A percentile compares a stretch with the other conserved stretches of the same genome.
phyloP scores from a whole-genome alignment of 768 basidiomycete genomes.

The Russula emetica region DNA sequence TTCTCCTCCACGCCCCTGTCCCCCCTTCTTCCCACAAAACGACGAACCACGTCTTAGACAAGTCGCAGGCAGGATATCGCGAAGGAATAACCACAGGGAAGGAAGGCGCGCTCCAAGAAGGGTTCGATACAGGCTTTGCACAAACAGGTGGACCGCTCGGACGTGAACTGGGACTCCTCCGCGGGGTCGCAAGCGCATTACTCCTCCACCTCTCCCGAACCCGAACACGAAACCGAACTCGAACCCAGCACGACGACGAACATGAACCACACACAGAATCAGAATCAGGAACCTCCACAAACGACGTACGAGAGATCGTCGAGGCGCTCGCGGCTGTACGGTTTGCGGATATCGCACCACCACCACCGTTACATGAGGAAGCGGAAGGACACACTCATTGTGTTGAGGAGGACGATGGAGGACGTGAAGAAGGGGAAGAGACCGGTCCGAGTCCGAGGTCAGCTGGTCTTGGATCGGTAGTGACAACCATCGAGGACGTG shows the following conservation, averaged over 20 bases:
- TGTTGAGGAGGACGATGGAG: conserved; percentile 28
- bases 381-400: conserved; percentile 66
- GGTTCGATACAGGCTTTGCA: conserved; percentile 86
- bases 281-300: background rate
- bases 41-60: background rate
- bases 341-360: conserved; percentile 72
- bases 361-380: conserved; percentile 47
- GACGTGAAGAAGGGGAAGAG: background rate
- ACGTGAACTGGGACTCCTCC: conserved; percentile 68
- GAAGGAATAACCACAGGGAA: conserved; percentile 95
- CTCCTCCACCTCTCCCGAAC: conserved; percentile 18
- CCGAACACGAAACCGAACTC: background rate
- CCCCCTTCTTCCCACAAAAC: background rate
- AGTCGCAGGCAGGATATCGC: conserved; percentile 79
- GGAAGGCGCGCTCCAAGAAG: conserved; percentile 77
- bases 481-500: conserved; percentile 13
- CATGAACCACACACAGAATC: background rate
- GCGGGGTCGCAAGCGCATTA: conserved; percentile 55
- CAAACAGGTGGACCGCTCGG: conserved; percentile 68
- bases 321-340: conserved; percentile 53
- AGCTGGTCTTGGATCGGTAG: background rate
- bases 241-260: conserved; percentile 27
- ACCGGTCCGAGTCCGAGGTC: background rate
- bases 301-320: conserved; percentile 44
- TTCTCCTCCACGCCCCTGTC: background rate